Conservation (phyloP, 2,329 filamentous ascomycete genomes). For the Blastomyces emzantsi region DNA sequence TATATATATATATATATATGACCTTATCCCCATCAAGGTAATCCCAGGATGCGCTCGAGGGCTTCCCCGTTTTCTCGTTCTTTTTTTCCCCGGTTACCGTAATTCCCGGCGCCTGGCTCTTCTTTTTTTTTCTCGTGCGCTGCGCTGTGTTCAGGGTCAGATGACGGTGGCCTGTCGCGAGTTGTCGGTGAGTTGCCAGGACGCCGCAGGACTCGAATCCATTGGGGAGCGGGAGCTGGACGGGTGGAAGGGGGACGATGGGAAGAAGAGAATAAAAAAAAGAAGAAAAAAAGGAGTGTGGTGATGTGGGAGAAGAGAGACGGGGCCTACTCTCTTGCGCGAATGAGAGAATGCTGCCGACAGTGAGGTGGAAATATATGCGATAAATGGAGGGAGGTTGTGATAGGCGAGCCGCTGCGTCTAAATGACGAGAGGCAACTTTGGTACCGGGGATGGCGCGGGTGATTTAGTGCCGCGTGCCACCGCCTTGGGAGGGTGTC, state of each 20-base stretch:
- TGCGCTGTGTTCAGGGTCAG: conserved; percentile 2
- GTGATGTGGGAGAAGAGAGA: background rate
- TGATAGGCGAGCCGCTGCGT: background rate
- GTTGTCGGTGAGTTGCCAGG: conserved; percentile 5
- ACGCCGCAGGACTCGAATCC: conserved; percentile 6
- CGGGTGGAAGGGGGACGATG: background rate
- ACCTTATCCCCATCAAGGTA: background rate
- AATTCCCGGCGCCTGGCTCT: background rate
- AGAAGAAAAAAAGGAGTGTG: background rate
- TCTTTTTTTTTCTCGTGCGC: background rate
- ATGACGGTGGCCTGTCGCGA: conserved; percentile 2
- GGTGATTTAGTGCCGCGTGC: background rate
- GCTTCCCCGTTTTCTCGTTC: background rate
- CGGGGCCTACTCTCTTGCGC: conserved; percentile 7
- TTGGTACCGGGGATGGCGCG: background rate
- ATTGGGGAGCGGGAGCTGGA: conserved; percentile 6
- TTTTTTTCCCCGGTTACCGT: background rate
- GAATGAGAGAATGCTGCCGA: background rate
- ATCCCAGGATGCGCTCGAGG: background rate
- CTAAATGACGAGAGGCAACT: background rate
- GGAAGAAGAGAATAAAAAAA: no score
- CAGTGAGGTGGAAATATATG: background rate
- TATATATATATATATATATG: no score
- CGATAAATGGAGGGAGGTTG: background rate
- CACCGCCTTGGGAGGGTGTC: background rate